Conservation (phyloP, 805 yeast genomes). For the Candida nonsorbophila region DNA sequence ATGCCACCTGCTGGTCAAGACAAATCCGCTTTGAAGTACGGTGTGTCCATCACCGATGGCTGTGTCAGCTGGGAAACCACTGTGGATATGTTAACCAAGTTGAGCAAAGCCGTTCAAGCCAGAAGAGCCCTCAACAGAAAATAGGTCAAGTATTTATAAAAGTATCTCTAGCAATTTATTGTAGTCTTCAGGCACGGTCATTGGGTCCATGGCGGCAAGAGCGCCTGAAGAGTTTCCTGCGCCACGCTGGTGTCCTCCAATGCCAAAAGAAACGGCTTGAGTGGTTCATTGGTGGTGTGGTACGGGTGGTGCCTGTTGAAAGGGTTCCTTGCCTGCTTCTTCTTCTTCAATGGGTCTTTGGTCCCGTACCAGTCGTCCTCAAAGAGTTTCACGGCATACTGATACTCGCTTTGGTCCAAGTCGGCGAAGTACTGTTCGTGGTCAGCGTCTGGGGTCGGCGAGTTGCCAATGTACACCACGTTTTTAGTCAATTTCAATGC, state of each 20-base stretch:
- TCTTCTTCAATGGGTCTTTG: conserved; percentile 36
- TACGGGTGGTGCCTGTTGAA: conserved; percentile 40
- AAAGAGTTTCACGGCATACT: conserved; percentile 51
- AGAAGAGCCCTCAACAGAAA: conserved; percentile 48
- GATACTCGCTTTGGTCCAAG: conserved; percentile 43
- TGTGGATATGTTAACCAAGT: conserved; percentile 58
- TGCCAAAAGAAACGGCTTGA: background rate
- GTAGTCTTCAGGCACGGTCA: background rate
- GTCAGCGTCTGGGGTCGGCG: conserved; percentile 43
- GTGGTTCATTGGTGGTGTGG: conserved; percentile 5
- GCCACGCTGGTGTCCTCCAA: background rate
- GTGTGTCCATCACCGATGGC: conserved; percentile 96
- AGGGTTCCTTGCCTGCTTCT: conserved; percentile 56
- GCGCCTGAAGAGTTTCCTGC: background rate
- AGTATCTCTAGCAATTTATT: background rate
- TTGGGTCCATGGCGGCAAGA: background rate
- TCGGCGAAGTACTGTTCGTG: conserved; percentile 39
- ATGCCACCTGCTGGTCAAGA: conserved; percentile 74
- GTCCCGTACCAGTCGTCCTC: conserved; percentile 54
- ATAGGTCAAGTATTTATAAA: conserved; percentile 1
- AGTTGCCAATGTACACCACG: conserved; percentile 50
- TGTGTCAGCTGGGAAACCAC: conserved; percentile 92
- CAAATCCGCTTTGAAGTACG: conserved; percentile 59
- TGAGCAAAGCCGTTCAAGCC: conserved; percentile 74
- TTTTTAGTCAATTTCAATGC: conserved; percentile 41